phyloP scores from a whole-genome alignment of 805 yeast genomes.

The Saturnispora ahearnii region DNA sequence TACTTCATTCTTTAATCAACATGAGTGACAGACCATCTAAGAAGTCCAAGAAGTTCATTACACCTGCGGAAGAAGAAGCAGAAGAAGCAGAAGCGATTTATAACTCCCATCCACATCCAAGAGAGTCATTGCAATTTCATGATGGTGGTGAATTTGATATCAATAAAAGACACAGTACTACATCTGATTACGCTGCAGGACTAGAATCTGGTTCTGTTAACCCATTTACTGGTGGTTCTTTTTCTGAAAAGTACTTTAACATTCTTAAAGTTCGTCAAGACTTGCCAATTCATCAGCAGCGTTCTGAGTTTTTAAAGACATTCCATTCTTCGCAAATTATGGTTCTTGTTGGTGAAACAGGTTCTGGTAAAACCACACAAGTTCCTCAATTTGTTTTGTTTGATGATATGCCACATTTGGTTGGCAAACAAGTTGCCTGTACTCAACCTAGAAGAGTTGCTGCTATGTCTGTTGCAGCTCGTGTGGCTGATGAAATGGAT shows the following conservation, averaged over 20 bases:
- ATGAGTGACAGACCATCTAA: slow-evolving; percentile 36
- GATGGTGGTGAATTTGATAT: slow-evolving; percentile 58
- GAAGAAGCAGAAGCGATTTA: slow-evolving; percentile 46
- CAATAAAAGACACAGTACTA: slow-evolving; percentile 52
- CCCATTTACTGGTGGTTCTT: slow-evolving; percentile 68
- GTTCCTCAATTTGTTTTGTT: slow-evolving; percentile 91
- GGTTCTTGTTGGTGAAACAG: slow-evolving; percentile 99
- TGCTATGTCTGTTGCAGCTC: slow-evolving; percentile 95
- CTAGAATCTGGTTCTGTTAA: slow-evolving; percentile 54
- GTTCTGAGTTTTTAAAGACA: slow-evolving; percentile 76
- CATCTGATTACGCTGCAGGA: slow-evolving; percentile 49
- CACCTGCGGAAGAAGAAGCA: slow-evolving; percentile 58
- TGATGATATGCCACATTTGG: slow-evolving; percentile 86
- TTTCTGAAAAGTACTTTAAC: slow-evolving; percentile 60
- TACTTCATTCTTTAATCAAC: not conserved
- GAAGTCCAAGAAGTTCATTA: slow-evolving; percentile 44
- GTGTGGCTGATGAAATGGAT: slow-evolving; percentile 97
- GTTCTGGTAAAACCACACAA: slow-evolving; percentile 98
- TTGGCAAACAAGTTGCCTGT: slow-evolving; percentile 84
- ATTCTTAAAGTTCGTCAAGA: slow-evolving; percentile 75
- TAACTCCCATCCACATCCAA: slow-evolving; percentile 38
- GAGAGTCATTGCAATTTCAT: slow-evolving; percentile 39
- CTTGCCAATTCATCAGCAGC: slow-evolving; percentile 88
- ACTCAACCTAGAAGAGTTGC: slow-evolving; percentile 98
- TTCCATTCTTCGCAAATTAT: slow-evolving; percentile 86